Evolutionary conservation across 495 filamentous ascomycete genomes (phyloP).

Genomic region (Trichoderma virens): DNA sequence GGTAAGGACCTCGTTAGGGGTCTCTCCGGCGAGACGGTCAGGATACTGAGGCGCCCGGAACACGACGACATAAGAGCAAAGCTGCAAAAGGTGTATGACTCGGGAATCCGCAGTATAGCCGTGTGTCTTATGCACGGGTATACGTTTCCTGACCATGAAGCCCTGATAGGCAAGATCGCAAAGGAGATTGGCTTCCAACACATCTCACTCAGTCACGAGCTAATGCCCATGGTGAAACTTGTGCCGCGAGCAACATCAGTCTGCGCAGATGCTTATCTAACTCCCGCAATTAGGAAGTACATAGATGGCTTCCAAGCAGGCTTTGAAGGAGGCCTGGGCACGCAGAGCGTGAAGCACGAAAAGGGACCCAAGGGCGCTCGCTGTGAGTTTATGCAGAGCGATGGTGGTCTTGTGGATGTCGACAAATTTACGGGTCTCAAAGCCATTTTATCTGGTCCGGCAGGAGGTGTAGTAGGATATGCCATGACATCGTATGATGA

Average conservation of each 20-base stretch:
- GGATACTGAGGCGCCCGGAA: slow-evolving; percentile 54
- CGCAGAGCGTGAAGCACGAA: slow-evolving; percentile 53
- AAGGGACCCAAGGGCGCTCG: slow-evolving; percentile 50
- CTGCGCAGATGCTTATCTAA: slow-evolving; percentile 93
- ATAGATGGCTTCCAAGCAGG: slow-evolving; percentile 79
- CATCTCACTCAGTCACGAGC: slow-evolving; percentile 63
- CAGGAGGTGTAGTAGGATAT: slow-evolving; percentile 85
- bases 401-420: slow-evolving; percentile 73
- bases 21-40: slow-evolving; percentile 61
- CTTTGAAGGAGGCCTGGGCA: slow-evolving; percentile 63
- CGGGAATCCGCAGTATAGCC: slow-evolving; percentile 61
- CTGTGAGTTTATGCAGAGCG: slow-evolving; percentile 84
- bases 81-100: slow-evolving; percentile 51
- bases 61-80: slow-evolving; percentile 43
- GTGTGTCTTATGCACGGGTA: slow-evolving; percentile 79
- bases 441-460: slow-evolving; percentile 73
- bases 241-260: slow-evolving; percentile 85
- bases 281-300: slow-evolving; percentile 92
- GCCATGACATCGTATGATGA: slow-evolving; percentile 88
- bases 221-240: slow-evolving; percentile 94
- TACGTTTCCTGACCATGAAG: slow-evolving; percentile 70
- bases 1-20: slow-evolving; percentile 54
- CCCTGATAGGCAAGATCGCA: slow-evolving; percentile 58
- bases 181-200: slow-evolving; percentile 67
- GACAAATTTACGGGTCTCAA: slow-evolving; percentile 65